Evolutionary conservation across 2,329 filamentous ascomycete species (phyloP).

Genomic region (Diaporthe batatas): DNA sequence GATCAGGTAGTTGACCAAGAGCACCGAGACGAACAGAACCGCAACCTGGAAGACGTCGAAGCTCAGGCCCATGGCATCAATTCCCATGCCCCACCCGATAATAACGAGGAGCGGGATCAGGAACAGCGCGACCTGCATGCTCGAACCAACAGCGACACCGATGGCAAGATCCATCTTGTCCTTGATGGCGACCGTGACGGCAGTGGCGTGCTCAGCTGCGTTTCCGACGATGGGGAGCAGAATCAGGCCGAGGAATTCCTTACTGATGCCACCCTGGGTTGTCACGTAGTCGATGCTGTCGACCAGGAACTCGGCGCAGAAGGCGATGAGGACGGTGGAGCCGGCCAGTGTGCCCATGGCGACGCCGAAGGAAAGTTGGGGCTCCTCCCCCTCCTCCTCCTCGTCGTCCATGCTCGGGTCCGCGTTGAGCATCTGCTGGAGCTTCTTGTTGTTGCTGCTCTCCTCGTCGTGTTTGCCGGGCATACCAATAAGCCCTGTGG

Average conservation of each 20-base stretch:
- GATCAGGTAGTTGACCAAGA: slow-evolving; percentile 89
- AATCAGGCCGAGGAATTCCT: slow-evolving; percentile 85
- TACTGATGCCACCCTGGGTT: slow-evolving; percentile 68
- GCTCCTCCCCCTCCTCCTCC: slow-evolving; percentile 80
- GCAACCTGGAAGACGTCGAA: slow-evolving; percentile 93
- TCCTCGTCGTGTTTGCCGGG: slow-evolving; percentile 43
- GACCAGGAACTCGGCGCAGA: slow-evolving; percentile 86
- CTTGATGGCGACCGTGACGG: slow-evolving; percentile 83
- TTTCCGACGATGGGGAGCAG: slow-evolving; percentile 87
- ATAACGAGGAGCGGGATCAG: slow-evolving; percentile 82
- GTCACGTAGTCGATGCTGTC: slow-evolving; percentile 79
- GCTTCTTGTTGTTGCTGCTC: slow-evolving; percentile 55
- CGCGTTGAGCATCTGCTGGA: slow-evolving; percentile 61
- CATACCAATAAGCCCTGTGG: slow-evolving; percentile 56
- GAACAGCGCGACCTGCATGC: slow-evolving; percentile 85
- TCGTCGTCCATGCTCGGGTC: slow-evolving; percentile 61
- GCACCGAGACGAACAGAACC: slow-evolving; percentile 84
- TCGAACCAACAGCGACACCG: slow-evolving; percentile 83
- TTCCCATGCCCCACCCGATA: slow-evolving; percentile 81
- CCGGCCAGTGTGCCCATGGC: slow-evolving; percentile 78
- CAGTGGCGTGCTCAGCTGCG: slow-evolving; percentile 84
- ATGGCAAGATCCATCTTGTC: slow-evolving; percentile 90
- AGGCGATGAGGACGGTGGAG: slow-evolving; percentile 83
- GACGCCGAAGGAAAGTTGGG: slow-evolving; percentile 78
- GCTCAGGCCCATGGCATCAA: slow-evolving; percentile 82